A percentile compares a stretch with the other conserved stretches of the same genome.
phyloP scores from a whole-genome alignment of 169 alveolate genomes.

The Plasmodium ovale region DNA sequence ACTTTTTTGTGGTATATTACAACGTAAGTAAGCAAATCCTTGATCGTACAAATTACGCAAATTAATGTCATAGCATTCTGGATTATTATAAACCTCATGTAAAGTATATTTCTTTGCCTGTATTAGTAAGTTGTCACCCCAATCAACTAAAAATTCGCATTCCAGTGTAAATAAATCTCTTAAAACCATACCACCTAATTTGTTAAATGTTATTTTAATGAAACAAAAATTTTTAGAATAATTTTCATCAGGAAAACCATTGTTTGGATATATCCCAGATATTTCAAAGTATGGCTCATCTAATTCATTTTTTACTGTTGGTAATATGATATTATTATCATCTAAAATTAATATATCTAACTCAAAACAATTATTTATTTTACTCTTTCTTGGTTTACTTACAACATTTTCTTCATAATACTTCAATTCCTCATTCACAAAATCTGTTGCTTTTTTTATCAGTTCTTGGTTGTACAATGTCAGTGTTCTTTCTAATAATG shows the following conservation, averaged over 20 bases:
- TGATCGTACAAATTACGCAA: conserved; percentile 81
- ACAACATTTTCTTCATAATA: conserved; percentile 76
- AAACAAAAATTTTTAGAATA: conserved; percentile 78
- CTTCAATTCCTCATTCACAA: conserved; percentile 60
- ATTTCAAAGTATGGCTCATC: conserved; percentile 82
- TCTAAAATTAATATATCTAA: conserved; percentile 53
- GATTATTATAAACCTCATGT: conserved; percentile 75
- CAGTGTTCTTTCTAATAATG: conserved; percentile 20
- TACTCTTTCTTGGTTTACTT: conserved; percentile 44
- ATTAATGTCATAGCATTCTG: conserved; percentile 75
- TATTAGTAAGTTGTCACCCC: conserved; percentile 82
- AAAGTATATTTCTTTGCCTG: conserved; percentile 82
- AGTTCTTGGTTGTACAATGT: conserved; percentile 51
- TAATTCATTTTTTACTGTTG: conserved; percentile 54
- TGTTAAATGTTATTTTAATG: conserved; percentile 79
- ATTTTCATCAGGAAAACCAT: conserved; percentile 65
- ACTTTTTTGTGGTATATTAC: conserved; percentile 79
- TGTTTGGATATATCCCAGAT: conserved; percentile 78
- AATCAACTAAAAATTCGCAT: conserved; percentile 82
- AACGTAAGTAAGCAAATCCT: conserved; percentile 82
- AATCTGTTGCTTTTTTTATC: conserved; percentile 63
- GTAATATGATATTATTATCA: conserved; percentile 53
- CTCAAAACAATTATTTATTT: conserved; percentile 32
- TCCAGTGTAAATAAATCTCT: conserved; percentile 81
- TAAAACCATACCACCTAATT: conserved; percentile 81